These are phyloP conservation scores for Arabidopsis hybrid DNA, from an alignment of 441 rosid species.

Conservation along the genomic window DNA sequence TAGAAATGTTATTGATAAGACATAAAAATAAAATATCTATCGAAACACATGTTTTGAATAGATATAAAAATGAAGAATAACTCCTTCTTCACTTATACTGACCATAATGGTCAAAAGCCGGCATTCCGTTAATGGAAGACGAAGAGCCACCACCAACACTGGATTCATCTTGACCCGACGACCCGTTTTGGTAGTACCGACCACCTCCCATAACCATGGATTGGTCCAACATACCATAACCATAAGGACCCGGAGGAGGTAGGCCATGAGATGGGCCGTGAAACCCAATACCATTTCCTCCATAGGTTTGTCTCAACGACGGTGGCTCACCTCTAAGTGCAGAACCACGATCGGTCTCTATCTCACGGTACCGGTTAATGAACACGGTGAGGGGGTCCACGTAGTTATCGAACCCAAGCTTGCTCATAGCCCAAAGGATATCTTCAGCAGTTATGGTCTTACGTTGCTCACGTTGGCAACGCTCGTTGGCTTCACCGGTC, in stretches of 20 bases:
- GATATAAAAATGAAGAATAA: constrained; percentile 4
- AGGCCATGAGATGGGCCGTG: constrained; percentile 5
- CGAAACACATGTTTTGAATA: constrained; percentile 26
- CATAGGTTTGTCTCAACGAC: constrained; percentile 20
- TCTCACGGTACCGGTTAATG: constrained; percentile 66
- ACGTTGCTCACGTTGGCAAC: constrained; percentile 92
- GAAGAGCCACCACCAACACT: constrained; percentile 30
- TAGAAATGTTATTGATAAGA: constrained; percentile 23
- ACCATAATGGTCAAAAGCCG: constrained; percentile 41
- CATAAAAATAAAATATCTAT: constrained; percentile 15
- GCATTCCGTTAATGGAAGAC: constrained; percentile 38
- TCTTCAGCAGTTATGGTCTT: constrained; percentile 90
- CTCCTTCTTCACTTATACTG: constrained; percentile 38
- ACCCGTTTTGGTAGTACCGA: constrained; percentile 38
- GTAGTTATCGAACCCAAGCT: constrained; percentile 85
- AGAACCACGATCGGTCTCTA: constrained; percentile 52
- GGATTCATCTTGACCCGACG: constrained; percentile 43
- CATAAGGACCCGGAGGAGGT: constrained; percentile 34
- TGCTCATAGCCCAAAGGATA: constrained; percentile 83
- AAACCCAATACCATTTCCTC: constrained; percentile 35
- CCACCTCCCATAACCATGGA: constrained; percentile 42
- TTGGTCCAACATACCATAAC: constrained; percentile 38
- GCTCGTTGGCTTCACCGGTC: constrained; percentile 89
- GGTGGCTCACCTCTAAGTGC: constrained; percentile 41
- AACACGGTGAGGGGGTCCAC: constrained; percentile 61